These are phyloP conservation scores for peach (Prunus persica) DNA, from an alignment of 306 rosid species.

Conservation along the genomic window Prunus_persica_NCBIv2 NC_034014.1:6356501-6357000, in stretches of 20 bases:
- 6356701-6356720: background rate
- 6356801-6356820: too few species aligned
- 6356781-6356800: too few species aligned
- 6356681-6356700: background rate
- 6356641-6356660: background rate
- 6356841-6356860: too few species aligned
- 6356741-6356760: background rate
- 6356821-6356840: too few species aligned
- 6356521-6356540: background rate
- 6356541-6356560: slow-evolving; percentile 13
- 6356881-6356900: too few species aligned
- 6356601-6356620: background rate
- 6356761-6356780: background rate
- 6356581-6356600: background rate
- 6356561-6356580: background rate
- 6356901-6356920: too few species aligned
- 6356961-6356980: too few species aligned
- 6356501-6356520: slow-evolving; percentile 44
- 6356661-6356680: background rate
- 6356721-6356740: background rate
- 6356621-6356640: background rate
- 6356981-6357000: too few species aligned
- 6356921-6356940: too few species aligned
- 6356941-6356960: too few species aligned
- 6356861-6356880: too few species aligned